phyloP scores from a whole-genome alignment of 345 rosid species.

The Eucalyptus cloeziana region DNA sequence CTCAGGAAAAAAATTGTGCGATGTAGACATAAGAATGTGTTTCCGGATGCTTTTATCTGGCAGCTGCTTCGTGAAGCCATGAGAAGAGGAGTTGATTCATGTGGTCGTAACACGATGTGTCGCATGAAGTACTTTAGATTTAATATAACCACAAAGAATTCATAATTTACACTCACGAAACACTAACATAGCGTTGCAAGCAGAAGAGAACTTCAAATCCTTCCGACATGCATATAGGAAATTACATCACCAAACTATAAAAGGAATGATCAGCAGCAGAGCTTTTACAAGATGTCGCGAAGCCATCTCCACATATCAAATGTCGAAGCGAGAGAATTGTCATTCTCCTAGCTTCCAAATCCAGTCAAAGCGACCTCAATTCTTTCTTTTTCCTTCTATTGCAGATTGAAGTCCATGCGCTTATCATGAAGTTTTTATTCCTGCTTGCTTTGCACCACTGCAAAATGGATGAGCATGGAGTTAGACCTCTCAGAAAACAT shows the following conservation, averaged over 20 bases:
- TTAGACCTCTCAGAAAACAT: constrained; percentile 41
- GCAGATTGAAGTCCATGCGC: neutral
- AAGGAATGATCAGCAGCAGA: neutral
- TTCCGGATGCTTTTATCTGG: neutral
- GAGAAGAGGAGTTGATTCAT: neutral
- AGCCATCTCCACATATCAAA: neutral
- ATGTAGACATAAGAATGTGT: neutral
- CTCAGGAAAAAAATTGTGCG: neutral
- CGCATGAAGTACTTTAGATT: neutral
- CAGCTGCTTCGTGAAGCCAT: neutral
- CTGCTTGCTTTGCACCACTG: neutral
- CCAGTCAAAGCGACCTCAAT: neutral
- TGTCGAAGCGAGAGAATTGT: neutral
- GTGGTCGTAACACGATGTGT: neutral
- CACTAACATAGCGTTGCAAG: neutral
- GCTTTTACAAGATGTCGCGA: neutral
- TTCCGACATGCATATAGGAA: neutral
- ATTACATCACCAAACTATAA: neutral
- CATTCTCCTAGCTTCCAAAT: neutral
- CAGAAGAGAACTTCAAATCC: neutral
- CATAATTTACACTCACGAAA: neutral
- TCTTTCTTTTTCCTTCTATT: neutral
- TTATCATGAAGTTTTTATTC: neutral
- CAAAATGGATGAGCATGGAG: neutral
- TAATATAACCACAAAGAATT: neutral